Evolutionary conservation across 2,329 filamentous ascomycete genomes (phyloP), one percentile per base, ranked within the genome.

Genomic region (Fusarium protoensiforme): DNA sequence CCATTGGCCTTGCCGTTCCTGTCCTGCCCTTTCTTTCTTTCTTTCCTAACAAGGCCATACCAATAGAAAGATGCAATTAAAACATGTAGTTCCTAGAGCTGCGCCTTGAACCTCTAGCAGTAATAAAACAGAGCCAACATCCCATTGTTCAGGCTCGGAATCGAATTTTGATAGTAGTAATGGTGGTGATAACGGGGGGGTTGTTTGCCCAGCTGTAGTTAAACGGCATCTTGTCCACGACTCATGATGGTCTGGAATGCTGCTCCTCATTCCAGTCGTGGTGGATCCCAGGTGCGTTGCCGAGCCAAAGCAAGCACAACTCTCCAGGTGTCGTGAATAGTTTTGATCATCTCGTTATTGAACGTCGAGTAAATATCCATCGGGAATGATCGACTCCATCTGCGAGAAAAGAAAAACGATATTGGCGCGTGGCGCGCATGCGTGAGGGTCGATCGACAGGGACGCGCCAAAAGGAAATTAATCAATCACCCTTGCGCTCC

Each of bases 361-460:
- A 51, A 51, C 10, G 27, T 51, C 46, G 24, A 31, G 18, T 29
- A 51, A 51, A 31, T 43, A 59, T 46, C 33, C 46, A 6, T 54
- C 31, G 35, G 33, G 7, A 33, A 53, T 24, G 46, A 38, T 27
- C 69, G 56, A 48, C 53, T 61, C 57, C 51, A 33, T 35, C n/a
- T 46, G 39, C 29, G 16, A 29, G 11, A 29, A 48, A 48, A 48
- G n/a, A 35, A 65, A 57, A 58, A 22, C 41, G 14, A 66, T 24
- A 29, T 61, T 61, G 63, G 57, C 41, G 43, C 64, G 67, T 69
- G 74, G 72, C 74, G 72, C 74, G 68, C 58, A 71, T 54, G 61
- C 66, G 59, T 54, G 38, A 72, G 35, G 27, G 41, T 53, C 57
- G 71, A 73, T 71, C 71, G 65, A 57, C 67, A 63, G 53, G 60